Conservation (phyloP, 768 basidiomycete genomes). For the Cystobasidium tubakii region DNA sequence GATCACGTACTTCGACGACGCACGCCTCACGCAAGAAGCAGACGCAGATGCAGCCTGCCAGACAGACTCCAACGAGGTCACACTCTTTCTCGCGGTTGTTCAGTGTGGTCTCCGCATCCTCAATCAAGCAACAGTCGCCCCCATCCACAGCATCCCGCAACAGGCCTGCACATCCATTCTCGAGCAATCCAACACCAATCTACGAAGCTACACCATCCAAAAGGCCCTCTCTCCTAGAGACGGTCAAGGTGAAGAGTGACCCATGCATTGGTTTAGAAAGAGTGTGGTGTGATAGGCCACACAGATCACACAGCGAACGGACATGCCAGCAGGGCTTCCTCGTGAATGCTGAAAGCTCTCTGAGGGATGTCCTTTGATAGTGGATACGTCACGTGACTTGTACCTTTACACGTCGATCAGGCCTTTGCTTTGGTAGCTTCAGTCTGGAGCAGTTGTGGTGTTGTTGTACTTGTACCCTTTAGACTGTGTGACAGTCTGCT, state of each 20-base stretch:
- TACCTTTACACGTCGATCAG: background rate
- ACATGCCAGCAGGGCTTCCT: background rate
- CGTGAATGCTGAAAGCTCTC: conserved; percentile 7
- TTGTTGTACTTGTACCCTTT: too few relatives aligned
- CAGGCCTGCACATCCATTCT: background rate
- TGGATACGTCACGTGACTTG: background rate
- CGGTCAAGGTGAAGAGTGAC: background rate
- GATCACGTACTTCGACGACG: background rate
- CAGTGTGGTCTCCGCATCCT: background rate
- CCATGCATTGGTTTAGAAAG: background rate
- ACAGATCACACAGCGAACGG: background rate
- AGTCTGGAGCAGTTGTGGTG: background rate
- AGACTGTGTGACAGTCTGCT: too few relatives aligned
- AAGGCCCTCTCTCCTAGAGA: background rate
- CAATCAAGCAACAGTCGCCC: background rate
- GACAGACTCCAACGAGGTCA: background rate
- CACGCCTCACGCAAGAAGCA: background rate
- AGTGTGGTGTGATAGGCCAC: background rate
- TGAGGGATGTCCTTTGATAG: conserved; percentile 22
- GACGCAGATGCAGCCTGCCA: background rate
- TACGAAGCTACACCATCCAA: background rate
- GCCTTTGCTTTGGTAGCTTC: too few relatives aligned
- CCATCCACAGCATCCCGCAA: background rate
- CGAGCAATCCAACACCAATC: background rate
- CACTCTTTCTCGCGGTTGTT: background rate